Evolutionary conservation across 805 yeast species (phyloP), one percentile per base, ranked within the genome.

Genomic region (Ogataea angusta): DNA sequence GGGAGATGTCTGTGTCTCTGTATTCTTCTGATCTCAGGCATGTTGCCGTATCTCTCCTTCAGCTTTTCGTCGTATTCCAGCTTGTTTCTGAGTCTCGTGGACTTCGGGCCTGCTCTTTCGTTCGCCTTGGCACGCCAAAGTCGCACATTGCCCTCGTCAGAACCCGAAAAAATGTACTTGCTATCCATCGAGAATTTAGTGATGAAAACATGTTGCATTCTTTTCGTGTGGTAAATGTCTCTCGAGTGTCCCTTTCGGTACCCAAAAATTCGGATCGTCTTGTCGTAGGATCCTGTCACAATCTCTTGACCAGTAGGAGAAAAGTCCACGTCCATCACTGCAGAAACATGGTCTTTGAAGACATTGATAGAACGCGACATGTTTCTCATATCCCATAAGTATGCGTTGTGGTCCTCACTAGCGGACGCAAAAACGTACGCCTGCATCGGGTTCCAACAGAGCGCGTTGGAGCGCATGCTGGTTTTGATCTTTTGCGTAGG

Each of bases 371-470:
- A 82, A 41, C 86, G 73, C 32, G 73, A 72, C 77, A 95, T 72
- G 57, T 90, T 86, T 61, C 99, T 75, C 97, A 95, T 91, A 66
- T 93, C 99, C 79, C 96, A 95, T 40, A 85, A 73, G 62, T 93
- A 93, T 8, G 84, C 81, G 61, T 93, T 93, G 64, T 91, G 97
- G 68, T 93, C 98, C 66, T 93, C 99, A 57, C 80, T 79, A 2
- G 88, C 98, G 29, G 86, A 79, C 13, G 90, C 97, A 67, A 93
- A 91, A 58, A 85, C 80, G 67, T 78, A 93, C 2, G 98, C 95
- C 64, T 93, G 98, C 83, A 93, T 86, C 4, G 99, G 99, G 65
- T 93, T 93, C 98, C 98, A 93, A 41, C 89, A 75, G 18, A 93
- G 72, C 34, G 91, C 73, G 63, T 93, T 93, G 14, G 90, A 85